Percentiles rank a stretch among this genome's conserved stretches.
phyloP scores from a whole-genome alignment of 1,284 basidiomycete genomes.

The Anthracocystis panici-leucophaei region DNA sequence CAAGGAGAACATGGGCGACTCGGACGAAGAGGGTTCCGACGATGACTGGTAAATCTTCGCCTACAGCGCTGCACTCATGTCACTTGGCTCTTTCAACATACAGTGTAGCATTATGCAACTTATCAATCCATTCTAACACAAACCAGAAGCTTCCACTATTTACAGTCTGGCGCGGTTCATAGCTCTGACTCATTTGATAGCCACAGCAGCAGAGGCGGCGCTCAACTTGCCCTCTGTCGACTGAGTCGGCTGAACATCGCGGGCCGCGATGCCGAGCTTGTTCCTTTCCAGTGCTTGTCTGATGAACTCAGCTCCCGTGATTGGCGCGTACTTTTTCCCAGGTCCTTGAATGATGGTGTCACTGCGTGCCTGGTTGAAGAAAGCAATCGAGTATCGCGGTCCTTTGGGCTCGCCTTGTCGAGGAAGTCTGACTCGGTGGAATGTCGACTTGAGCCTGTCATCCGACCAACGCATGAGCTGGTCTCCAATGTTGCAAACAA shows the following conservation, averaged over 20 bases:
- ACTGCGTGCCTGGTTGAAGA: conserved; percentile 64
- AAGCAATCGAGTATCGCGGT: conserved; percentile 61
- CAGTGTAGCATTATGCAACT: not conserved
- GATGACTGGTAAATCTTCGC: conserved; percentile 63
- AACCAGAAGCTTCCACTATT: not conserved
- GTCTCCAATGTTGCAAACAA: conserved; percentile 77
- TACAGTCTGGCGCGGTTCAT: not conserved
- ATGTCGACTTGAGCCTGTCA: conserved; percentile 75
- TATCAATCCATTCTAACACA: not conserved
- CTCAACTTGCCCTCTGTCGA: conserved; percentile 1
- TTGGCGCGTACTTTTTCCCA: conserved; percentile 45
- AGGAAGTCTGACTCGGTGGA: conserved; percentile 76
- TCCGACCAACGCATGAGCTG: conserved; percentile 77
- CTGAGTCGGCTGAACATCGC: not conserved
- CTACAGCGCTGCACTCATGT: not conserved
- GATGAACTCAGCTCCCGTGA: conserved; percentile 48
- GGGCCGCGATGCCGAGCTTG: conserved; percentile 27
- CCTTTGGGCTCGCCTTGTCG: conserved; percentile 50
- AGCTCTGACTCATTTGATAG: conserved; percentile 5
- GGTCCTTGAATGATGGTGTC: conserved; percentile 61
- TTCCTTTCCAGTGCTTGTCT: conserved; percentile 54
- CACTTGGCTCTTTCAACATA: not conserved
- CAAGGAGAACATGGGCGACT: conserved; percentile 90
- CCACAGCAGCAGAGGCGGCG: conserved; percentile 6
- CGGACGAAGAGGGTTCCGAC: conserved; percentile 82